Evolutionary conservation across 2,329 filamentous ascomycete species (phyloP), one percentile per base, ranked within the genome.

Genomic region (Neurospora crassa): DNA sequence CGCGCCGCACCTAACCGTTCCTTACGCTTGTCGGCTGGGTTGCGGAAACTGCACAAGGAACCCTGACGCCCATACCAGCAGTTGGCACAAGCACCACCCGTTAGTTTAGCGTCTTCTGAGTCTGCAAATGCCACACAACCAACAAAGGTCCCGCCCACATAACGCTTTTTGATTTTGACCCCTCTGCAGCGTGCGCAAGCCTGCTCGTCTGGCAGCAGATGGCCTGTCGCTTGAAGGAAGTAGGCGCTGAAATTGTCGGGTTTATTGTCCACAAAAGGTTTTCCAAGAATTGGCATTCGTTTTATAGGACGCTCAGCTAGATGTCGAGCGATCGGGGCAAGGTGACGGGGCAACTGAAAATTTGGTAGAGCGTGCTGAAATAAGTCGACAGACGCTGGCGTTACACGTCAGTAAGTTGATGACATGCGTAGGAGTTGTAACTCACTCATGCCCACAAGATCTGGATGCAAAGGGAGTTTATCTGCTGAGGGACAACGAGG

Each of bases 31-130:
- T 24, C 67, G 3, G 40, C 18, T 41, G 18, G 14, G 29, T 34
- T 41, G 24, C 72, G 70, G n/a, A 74, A 47, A 12, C 59, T 68
- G 69, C 74, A 75, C 2, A 24, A 10, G 0, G 45, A 75, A 1
- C 73, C 74, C n/a, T 70, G 63, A 18, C 73, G 72, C 20, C 53
- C 42, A 45, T 74, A 75, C 73, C 71, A 75, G 59, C 74, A 75
- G 47, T 70, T 72, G 29, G 71, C 74, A 59, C 74, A 75, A 40
- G 72, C 71, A n/a, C 72, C 73, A 11, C 40, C 29, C 6, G 71
- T 71, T 2, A 45, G 6, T 1, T 40, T 2, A 5, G 53, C n/a
- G 16, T 70, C 42, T 1, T 10, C 43, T 20, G 41, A 37, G 16
- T 71, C 70, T n/a, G 34, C 29, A 2, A 70, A 43, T 14, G 73